phyloP scores from a whole-genome alignment of 768 basidiomycete genomes.

The Termitomyces sp. region DNA sequence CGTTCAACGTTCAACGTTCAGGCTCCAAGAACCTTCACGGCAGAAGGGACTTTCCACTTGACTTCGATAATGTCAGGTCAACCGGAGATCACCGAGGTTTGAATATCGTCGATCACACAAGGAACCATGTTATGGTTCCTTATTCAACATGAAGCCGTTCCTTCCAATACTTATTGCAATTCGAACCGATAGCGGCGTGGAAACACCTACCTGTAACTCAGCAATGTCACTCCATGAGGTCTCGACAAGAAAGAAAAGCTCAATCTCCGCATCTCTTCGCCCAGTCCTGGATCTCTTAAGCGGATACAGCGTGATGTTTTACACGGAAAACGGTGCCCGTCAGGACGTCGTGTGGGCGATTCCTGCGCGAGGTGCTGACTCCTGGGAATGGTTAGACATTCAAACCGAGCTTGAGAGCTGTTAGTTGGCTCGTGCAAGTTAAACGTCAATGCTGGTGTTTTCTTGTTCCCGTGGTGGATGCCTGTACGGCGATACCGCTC shows the following conservation, averaged over 20 bases:
- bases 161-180: no score
- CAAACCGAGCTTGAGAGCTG: constrained; percentile 48
- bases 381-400: constrained; percentile 48
- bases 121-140: no score
- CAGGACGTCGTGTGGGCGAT: constrained; percentile 40
- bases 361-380: constrained; percentile 28
- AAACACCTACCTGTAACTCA: no score
- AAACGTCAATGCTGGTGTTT: neutral
- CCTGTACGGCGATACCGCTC: constrained; percentile 17
- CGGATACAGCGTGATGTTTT: constrained; percentile 24
- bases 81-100: neutral
- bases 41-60: no score
- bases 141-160: no score
- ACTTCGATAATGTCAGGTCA: neutral
- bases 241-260: no score
- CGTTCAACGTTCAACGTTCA: neutral
- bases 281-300: constrained; percentile 9
- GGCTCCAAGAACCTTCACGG: neutral
- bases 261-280: no score
- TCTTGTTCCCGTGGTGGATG: constrained; percentile 40
- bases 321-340: constrained; percentile 26
- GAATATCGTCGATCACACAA: no score
- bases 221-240: no score
- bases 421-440: constrained; percentile 22
- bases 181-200: no score